Evolutionary conservation across 768 basidiomycete genomes (phyloP).

Genomic region (Rhizopogon vinicolor): DNA sequence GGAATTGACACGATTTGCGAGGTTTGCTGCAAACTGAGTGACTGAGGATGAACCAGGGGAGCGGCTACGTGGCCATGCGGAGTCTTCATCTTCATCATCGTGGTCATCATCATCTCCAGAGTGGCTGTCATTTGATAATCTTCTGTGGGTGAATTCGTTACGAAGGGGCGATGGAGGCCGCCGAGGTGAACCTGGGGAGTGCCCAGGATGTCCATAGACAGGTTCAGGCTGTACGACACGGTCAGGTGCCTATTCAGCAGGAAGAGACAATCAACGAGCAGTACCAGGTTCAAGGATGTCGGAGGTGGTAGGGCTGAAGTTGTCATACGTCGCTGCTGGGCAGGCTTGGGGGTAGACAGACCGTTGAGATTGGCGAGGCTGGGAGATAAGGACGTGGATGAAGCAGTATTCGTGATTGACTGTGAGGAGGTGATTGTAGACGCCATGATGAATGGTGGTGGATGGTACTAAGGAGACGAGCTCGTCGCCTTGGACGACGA

Average conservation of each 20-base stretch:
- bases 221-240: constrained; percentile 36
- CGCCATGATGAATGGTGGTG: constrained; percentile 21
- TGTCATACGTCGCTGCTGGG: constrained; percentile 34
- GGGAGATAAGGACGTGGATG: constrained; percentile 27
- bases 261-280: constrained; percentile 3
- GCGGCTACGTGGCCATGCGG: constrained; percentile 30
- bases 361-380: constrained; percentile 29
- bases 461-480: constrained; percentile 13
- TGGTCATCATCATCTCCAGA: constrained; percentile 38
- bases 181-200: constrained; percentile 19
- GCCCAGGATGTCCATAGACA: constrained; percentile 31
- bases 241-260: constrained; percentile 6
- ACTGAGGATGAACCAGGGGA: constrained; percentile 68
- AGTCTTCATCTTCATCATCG: constrained; percentile 23
- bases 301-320: constrained; percentile 33
- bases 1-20: constrained; percentile 71
- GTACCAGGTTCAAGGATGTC: constrained; percentile 37
- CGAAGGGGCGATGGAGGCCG: constrained; percentile 73
- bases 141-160: constrained; percentile 47
- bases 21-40: constrained; percentile 65
- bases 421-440: constrained; percentile 6
- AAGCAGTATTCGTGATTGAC: constrained; percentile 25
- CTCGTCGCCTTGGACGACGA: constrained; percentile 24
- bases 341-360: constrained; percentile 24
- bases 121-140: constrained; percentile 49